These are phyloP conservation scores for Starmerella bacillaris DNA, from an alignment of 805 yeast species.

Conservation along the genomic window DNA sequence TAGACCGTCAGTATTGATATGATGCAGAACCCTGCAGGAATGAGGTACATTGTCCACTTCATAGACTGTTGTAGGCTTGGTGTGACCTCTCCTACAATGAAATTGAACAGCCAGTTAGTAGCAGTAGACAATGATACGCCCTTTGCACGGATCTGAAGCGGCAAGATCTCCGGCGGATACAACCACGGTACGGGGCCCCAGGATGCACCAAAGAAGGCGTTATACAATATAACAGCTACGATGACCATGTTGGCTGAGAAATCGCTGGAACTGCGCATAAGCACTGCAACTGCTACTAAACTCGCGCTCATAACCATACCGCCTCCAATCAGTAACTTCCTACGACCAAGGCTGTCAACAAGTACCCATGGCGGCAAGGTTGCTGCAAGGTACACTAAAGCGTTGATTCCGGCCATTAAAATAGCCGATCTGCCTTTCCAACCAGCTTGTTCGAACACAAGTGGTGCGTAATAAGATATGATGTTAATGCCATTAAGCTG, in stretches of 20 bases:
- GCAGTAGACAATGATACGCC: constrained; percentile 87
- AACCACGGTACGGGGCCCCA: constrained; percentile 96
- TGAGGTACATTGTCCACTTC: constrained; percentile 61
- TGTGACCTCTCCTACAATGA: constrained; percentile 79
- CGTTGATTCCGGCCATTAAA: constrained; percentile 73
- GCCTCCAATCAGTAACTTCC: constrained; percentile 66
- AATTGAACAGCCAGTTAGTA: constrained; percentile 83
- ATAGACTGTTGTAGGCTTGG: constrained; percentile 66
- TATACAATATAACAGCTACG: constrained; percentile 54
- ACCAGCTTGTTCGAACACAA: constrained; percentile 88
- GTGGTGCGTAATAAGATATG: constrained; percentile 80
- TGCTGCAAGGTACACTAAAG: constrained; percentile 39
- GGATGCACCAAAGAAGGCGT: constrained; percentile 66
- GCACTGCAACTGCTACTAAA: constrained; percentile 46
- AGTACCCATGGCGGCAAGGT: constrained; percentile 84
- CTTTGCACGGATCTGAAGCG: constrained; percentile 66
- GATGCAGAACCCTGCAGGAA: constrained; percentile 65
- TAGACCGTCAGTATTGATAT: constrained; percentile 56
- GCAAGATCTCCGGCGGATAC: constrained; percentile 71
- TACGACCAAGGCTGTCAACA: constrained; percentile 82
- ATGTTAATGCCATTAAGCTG: constrained; percentile 88
- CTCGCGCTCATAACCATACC: constrained; percentile 65
- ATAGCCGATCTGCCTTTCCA: constrained; percentile 81
- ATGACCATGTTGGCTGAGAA: constrained; percentile 46
- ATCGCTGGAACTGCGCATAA: constrained; percentile 35